These are phyloP conservation scores for Auricularia auricula-judae DNA, from an alignment of 768 basidiomycete species.

Conservation along the genomic window DNA sequence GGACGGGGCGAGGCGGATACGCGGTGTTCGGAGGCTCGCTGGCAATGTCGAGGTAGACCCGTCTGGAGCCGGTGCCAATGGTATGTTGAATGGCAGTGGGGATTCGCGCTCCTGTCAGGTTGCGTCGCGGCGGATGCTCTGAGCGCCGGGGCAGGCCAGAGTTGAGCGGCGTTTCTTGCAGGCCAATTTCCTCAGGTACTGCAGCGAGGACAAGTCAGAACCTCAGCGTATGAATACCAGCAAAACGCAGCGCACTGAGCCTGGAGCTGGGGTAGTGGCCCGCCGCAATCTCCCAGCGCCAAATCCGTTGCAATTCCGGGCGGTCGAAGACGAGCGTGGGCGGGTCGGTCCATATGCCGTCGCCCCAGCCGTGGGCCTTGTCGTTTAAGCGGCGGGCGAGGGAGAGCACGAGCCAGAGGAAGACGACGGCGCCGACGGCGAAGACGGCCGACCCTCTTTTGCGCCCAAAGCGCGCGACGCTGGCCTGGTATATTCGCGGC, in stretches of 20 bases:
- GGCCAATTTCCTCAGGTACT: constrained; percentile 65
- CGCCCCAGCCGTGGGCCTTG: constrained; percentile 16
- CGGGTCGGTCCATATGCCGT: constrained; percentile 47
- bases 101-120: background rate
- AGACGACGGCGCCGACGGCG: constrained; percentile 31
- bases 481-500: constrained; percentile 44
- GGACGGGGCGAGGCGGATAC: constrained; percentile 79
- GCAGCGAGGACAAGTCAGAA: background rate
- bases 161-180: constrained; percentile 48
- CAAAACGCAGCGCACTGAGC: constrained; percentile 41
- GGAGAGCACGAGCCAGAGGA: constrained; percentile 47
- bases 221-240: background rate
- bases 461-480: constrained; percentile 45
- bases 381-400: constrained; percentile 21
- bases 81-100: constrained; percentile 32
- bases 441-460: constrained; percentile 46
- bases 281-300: constrained; percentile 90
- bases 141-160: constrained; percentile 58
- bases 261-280: constrained; percentile 88
- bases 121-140: background rate
- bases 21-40: constrained; percentile 50
- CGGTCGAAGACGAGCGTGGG: constrained; percentile 65
- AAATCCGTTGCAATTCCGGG: constrained; percentile 80
- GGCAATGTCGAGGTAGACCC: constrained; percentile 67
- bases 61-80: constrained; percentile 62